phyloP scores from a whole-genome alignment of 2,329 filamentous ascomycete genomes.

The Hypomyces rosellus region DNA sequence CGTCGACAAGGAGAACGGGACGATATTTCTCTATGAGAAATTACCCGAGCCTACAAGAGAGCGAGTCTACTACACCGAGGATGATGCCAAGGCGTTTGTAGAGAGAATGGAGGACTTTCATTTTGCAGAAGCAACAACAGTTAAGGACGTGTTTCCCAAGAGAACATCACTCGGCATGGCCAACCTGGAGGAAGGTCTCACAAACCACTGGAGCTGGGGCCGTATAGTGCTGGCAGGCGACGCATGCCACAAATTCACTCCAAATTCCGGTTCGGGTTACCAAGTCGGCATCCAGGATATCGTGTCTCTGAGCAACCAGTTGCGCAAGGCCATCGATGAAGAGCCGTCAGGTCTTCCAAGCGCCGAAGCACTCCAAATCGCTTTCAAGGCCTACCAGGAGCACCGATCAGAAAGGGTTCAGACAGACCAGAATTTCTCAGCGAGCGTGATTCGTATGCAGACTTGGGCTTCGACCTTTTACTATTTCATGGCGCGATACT shows the following conservation, averaged over 20 bases:
- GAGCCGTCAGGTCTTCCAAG: too few relatives aligned
- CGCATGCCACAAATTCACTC: slow-evolving; percentile 28
- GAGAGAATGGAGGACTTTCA: slow-evolving; percentile 22
- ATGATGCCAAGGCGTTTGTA: slow-evolving; percentile 21
- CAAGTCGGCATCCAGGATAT: slow-evolving; percentile 26
- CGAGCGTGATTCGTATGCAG: too few relatives aligned
- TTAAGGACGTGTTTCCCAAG: slow-evolving; percentile 15
- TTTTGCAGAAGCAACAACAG: slow-evolving; percentile 15
- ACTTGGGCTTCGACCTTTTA: too few relatives aligned
- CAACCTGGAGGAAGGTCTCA: slow-evolving; percentile 27
- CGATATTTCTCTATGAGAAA: slow-evolving; percentile 29
- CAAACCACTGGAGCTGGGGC: slow-evolving; percentile 21
- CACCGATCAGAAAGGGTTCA: too few relatives aligned
- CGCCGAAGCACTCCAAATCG: too few relatives aligned
- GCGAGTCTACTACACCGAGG: slow-evolving; percentile 18
- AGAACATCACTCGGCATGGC: slow-evolving; percentile 16
- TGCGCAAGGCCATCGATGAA: too few relatives aligned
- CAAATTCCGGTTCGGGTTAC: slow-evolving; percentile 24
- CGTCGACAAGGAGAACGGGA: slow-evolving; percentile 21
- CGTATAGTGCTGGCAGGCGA: slow-evolving; percentile 28
- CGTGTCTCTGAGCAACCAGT: too few relatives aligned
- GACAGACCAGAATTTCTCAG: too few relatives aligned
- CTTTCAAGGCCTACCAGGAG: too few relatives aligned
- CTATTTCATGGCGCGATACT: too few relatives aligned
- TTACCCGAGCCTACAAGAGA: slow-evolving; percentile 21